phyloP scores from a whole-genome alignment of 805 yeast species.

The Schwanniomyces pseudopolymorphus region DNA sequence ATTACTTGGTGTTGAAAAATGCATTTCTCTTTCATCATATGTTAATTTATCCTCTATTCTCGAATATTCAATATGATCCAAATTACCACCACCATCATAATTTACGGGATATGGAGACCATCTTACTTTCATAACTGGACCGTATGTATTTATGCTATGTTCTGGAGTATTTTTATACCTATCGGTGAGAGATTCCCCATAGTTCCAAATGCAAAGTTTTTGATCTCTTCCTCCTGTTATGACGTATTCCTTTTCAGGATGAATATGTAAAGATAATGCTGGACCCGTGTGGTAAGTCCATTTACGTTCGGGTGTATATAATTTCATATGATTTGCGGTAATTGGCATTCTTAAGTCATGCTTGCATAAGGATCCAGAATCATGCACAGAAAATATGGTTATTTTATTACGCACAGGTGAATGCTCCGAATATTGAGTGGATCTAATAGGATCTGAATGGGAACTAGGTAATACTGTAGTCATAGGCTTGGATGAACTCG shows the following conservation, averaged over 20 bases:
- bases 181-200: constrained; percentile 22
- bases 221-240: constrained; percentile 94
- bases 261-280: constrained; percentile 85
- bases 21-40: constrained; percentile 16
- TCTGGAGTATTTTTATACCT: constrained; percentile 52
- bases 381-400: constrained; percentile 74
- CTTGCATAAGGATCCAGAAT: constrained; percentile 81
- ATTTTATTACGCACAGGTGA: constrained; percentile 44
- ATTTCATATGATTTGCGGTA: constrained; percentile 5
- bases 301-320: constrained; percentile 62
- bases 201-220: constrained; percentile 73
- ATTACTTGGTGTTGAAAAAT: constrained; percentile 12
- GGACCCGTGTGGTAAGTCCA: constrained; percentile 91
- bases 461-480: constrained; percentile 49
- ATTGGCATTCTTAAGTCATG: constrained; percentile 68
- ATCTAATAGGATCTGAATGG: constrained; percentile 68
- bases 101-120: constrained; percentile 46
- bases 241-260: constrained; percentile 76
- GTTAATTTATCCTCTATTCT: constrained; percentile 20
- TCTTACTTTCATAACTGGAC: constrained; percentile 72
- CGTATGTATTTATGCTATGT: constrained; percentile 67
- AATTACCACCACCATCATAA: constrained; percentile 5
- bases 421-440: constrained; percentile 54
- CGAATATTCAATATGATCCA: constrained; percentile 10
- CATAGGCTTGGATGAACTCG: constrained; percentile 45